Percentiles rank a stretch among this genome's conserved stretches.
Evolutionary conservation across 495 filamentous ascomycete species (phyloP).

Genomic region (Talaromyces trachyspermus): DNA sequence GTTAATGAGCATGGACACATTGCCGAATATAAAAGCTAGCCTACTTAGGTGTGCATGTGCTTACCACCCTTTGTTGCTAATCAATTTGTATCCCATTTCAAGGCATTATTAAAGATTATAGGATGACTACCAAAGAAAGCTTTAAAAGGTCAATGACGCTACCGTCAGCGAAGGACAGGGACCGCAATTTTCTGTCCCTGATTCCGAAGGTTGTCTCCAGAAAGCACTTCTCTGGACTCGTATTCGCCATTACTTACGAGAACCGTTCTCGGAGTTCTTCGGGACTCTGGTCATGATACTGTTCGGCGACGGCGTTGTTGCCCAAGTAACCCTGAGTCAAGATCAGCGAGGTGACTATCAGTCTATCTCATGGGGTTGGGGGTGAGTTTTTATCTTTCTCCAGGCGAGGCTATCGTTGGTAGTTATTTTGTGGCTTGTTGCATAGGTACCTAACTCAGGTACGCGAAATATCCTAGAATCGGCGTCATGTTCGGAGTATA

Average conservation of each 20-base stretch:
- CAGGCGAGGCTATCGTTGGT: no score
- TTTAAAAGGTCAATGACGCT: not conserved
- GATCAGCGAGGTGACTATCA: slow-evolving; percentile 49
- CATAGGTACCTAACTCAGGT: not conserved
- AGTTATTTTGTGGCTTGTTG: no score
- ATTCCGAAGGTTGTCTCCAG: slow-evolving; percentile 7
- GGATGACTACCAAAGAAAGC: not conserved
- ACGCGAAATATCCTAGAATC: slow-evolving; percentile 17
- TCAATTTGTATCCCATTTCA: no score
- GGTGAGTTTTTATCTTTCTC: slow-evolving; percentile 32
- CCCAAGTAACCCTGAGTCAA: slow-evolving; percentile 49
- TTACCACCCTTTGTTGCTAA: no score
- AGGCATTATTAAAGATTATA: no score
- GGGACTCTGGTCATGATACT: slow-evolving; percentile 56
- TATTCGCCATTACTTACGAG: slow-evolving; percentile 37
- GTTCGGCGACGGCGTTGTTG: slow-evolving; percentile 56
- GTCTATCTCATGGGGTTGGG: slow-evolving; percentile 57
- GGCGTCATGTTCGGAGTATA: slow-evolving; percentile 65
- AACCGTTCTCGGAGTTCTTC: slow-evolving; percentile 57
- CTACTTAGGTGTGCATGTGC: no score
- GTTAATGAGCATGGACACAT: no score
- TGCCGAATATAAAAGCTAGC: no score
- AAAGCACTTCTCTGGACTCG: slow-evolving; percentile 39
- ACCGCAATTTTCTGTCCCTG: not conserved
- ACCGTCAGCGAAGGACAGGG: not conserved